Base-by-base conservation (phyloP, 2,329 filamentous ascomycete genomes). In the Penicillium thymicola region DNA sequence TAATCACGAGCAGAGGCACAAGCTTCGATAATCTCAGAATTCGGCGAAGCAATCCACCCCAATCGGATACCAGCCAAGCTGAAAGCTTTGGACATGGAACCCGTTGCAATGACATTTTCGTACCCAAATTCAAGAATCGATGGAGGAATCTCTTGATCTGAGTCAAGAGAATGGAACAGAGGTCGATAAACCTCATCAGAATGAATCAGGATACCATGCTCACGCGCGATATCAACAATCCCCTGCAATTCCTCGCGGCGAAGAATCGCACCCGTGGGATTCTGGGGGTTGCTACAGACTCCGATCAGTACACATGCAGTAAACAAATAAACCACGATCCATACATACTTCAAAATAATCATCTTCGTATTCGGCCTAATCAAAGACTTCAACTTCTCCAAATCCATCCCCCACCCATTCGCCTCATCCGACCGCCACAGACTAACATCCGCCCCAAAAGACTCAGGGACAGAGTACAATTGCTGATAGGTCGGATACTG, bases 401-500 rank as follows among this genome's bases (percentile, higher is more conserved):
- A 70, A 60, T 90, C 81, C 0, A 89, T 84, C 3, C 86, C 73
- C 77, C 87, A 94, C 13, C 81, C 79, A 43, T 89, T 81, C 27
- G 84, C 79, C 32, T 82, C 79, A 45, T 79, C 81, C 16, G 90
- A 79, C 68, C 82, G 85, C 91, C 90, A 96, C 10, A 93, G 72
- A 41, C 86, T 85, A 16, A 95, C 88, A 57, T 90, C 84, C 1
- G 89, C 90, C 0, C 91, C 90, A 5, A 95, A 76, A 37, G 85
- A 88, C 62, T 81, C 79, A 0, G 91, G 90, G 0, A 95, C 83
- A 10, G 85, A 79, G 68, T 93, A 94, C 1, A 96, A 81, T 66
- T 94, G 90, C 71, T 94, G 89, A 67, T 94, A 95, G 0, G 90
- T 93, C 13, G 92, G 91, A 69, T 92, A 90, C 56, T 94, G 89